Percentiles rank a stretch among this genome's conserved stretches.
Conservation (phyloP, 2,329 filamentous ascomycete genomes). For the Phoma sp. region DNA sequence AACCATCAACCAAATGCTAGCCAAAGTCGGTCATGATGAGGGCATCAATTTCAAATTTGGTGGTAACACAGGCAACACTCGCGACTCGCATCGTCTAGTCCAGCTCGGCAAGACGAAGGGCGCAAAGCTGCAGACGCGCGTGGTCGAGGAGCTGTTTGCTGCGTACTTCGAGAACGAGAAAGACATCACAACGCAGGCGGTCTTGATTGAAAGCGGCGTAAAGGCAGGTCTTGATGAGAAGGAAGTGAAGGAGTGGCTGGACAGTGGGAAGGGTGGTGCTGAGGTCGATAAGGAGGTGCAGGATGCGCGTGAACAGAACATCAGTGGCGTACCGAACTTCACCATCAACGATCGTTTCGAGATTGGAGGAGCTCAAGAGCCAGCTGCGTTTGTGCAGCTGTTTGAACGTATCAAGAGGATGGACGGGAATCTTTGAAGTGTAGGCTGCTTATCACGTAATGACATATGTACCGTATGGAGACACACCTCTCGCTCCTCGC, state of each 20-base stretch:
- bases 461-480: too few species aligned
- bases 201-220: constrained; percentile 50
- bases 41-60: constrained; percentile 77
- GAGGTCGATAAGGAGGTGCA: constrained; percentile 56
- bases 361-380: constrained; percentile 75
- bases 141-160: constrained; percentile 49
- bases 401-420: constrained; percentile 66
- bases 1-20: constrained; percentile 65
- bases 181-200: constrained; percentile 53
- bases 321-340: constrained; percentile 77
- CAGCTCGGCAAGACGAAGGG: constrained; percentile 69
- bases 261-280: constrained; percentile 51
- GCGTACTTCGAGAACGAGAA: constrained; percentile 57
- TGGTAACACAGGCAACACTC: constrained; percentile 75
- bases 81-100: constrained; percentile 76
- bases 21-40: constrained; percentile 64
- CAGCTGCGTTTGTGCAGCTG: constrained; percentile 68
- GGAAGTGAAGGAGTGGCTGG: constrained; percentile 54
- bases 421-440: constrained; percentile 30
- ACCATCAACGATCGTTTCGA: constrained; percentile 72
- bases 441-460: background rate
- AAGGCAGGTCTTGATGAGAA: constrained; percentile 52
- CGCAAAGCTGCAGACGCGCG: constrained; percentile 54
- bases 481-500: too few species aligned
- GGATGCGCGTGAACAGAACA: constrained; percentile 54